Conservation (phyloP, 768 basidiomycete species). For the Amanita pallidorosea region DNA sequence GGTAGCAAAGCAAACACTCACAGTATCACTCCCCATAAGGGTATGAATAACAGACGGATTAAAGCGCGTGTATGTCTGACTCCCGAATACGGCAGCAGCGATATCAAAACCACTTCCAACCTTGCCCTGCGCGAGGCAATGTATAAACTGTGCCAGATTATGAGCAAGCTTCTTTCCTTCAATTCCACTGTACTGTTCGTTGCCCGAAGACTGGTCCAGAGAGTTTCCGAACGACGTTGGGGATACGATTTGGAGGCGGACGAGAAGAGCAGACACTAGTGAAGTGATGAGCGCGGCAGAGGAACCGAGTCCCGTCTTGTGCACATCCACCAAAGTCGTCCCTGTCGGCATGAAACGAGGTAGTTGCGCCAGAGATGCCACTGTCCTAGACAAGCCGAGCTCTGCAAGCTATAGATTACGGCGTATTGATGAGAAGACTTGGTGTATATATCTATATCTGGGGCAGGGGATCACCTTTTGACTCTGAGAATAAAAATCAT, state of each 20-base stretch:
- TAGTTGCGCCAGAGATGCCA: constrained; percentile 56
- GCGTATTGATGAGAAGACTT: not conserved
- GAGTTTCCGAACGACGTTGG: constrained; percentile 32
- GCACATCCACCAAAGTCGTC: constrained; percentile 66
- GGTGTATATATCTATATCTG: constrained; percentile 5
- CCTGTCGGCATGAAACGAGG: constrained; percentile 67
- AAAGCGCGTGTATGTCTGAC: constrained; percentile 88
- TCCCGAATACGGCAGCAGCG: constrained; percentile 87
- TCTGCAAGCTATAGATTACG: constrained; percentile 42
- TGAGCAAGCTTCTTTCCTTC: constrained; percentile 62
- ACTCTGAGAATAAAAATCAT: constrained; percentile 96
- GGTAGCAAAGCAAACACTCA: constrained; percentile 16
- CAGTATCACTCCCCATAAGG: constrained; percentile 48
- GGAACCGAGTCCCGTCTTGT: constrained; percentile 97
- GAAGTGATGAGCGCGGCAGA: constrained; percentile 97
- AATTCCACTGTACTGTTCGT: not conserved
- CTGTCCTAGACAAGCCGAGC: constrained; percentile 47
- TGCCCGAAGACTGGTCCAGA: constrained; percentile 12
- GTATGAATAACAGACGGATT: constrained; percentile 56
- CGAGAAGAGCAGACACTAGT: constrained; percentile 74
- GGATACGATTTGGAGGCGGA: constrained; percentile 61
- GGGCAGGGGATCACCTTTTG: constrained; percentile 48
- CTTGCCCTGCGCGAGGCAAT: constrained; percentile 96
- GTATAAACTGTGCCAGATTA: constrained; percentile 89
- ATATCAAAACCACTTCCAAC: constrained; percentile 98